Evolutionary conservation across 768 basidiomycete genomes (phyloP).

Genomic region (Russula compacta): DNA sequence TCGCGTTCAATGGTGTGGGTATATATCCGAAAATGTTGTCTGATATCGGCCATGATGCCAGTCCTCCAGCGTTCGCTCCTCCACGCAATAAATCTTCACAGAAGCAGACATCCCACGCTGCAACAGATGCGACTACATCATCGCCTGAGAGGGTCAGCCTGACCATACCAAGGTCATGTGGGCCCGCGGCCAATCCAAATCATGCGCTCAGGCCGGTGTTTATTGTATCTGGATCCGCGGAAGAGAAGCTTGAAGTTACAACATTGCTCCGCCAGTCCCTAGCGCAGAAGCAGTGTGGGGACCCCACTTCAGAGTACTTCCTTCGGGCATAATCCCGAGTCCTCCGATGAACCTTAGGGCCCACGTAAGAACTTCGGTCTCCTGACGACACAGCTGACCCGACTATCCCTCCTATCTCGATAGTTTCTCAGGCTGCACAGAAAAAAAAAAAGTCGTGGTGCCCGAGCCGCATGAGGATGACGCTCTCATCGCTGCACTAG

Average conservation of each 20-base stretch:
- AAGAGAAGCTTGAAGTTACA: background rate
- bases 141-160: background rate
- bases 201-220: background rate
- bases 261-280: background rate
- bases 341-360: background rate
- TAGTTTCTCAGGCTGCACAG: background rate
- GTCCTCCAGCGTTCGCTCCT: constrained; percentile 29
- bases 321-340: constrained; percentile 6
- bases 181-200: background rate
- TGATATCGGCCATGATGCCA: constrained; percentile 22
- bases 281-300: background rate
- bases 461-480: background rate
- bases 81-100: constrained; percentile 24
- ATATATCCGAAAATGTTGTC: too few species aligned
- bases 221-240: background rate
- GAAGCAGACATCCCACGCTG: background rate
- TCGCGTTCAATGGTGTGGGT: too few species aligned
- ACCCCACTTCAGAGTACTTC: background rate
- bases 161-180: background rate
- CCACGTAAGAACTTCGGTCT: background rate
- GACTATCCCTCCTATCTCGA: background rate
- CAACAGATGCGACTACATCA: background rate
- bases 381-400: background rate
- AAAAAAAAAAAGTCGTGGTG: background rate
- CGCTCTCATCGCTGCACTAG: constrained; percentile 1